Evolutionary conservation across 495 filamentous ascomycete species (phyloP).

Genomic region (Letharia lupina): DNA sequence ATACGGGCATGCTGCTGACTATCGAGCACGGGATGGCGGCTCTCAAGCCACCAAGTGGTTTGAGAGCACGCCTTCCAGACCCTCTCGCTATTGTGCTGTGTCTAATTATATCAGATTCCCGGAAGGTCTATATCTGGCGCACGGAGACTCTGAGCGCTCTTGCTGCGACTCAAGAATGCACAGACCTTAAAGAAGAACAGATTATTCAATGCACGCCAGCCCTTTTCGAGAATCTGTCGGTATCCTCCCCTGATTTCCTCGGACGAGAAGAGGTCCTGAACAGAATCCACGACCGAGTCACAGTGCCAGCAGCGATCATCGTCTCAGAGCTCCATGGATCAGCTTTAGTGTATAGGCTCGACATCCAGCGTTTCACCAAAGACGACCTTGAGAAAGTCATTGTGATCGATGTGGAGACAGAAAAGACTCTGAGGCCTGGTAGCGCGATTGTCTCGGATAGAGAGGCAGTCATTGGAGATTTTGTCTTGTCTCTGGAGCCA

Average conservation of each 20-base stretch:
- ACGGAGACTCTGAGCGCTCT: neutral
- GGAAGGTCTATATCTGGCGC: neutral
- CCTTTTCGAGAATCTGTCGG: neutral
- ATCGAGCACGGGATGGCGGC: neutral
- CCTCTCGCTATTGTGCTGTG: neutral
- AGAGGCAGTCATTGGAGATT: neutral
- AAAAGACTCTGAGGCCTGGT: neutral
- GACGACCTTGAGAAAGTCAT: neutral
- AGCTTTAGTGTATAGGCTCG: neutral
- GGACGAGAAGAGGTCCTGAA: neutral
- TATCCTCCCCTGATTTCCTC: neutral
- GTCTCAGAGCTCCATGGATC: neutral
- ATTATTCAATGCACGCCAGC: neutral
- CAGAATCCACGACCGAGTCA: neutral
- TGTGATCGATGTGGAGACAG: neutral
- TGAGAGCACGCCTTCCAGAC: neutral
- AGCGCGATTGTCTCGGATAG: neutral
- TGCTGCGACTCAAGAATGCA: neutral
- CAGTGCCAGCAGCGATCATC: neutral
- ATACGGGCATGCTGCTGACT: too few relatives aligned
- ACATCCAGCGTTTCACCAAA: neutral
- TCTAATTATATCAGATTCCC: neutral
- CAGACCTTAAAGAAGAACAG: neutral
- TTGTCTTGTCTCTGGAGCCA: neutral
- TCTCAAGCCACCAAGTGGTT: neutral